Evolutionary conservation across 495 filamentous ascomycete species (phyloP).

Genomic region (Penicillium argentinense): DNA sequence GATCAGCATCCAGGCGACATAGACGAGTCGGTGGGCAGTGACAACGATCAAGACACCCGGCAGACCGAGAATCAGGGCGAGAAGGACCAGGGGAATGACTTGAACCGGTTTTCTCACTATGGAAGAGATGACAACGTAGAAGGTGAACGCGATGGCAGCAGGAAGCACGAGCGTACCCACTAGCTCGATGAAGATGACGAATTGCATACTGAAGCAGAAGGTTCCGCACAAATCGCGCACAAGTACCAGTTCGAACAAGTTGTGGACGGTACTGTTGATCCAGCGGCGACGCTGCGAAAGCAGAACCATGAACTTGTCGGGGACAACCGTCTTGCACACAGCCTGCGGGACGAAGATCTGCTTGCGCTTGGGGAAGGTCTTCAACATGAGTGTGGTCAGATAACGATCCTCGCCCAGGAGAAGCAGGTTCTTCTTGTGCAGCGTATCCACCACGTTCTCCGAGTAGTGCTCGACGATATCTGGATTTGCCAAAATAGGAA

Average conservation of each 20-base stretch:
- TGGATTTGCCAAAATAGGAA: constrained; percentile 96
- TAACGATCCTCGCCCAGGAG: constrained; percentile 97
- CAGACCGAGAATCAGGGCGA: constrained; percentile 89
- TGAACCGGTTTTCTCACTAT: constrained; percentile 82
- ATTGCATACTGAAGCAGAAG: constrained; percentile 99
- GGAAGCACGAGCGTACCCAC: constrained; percentile 93
- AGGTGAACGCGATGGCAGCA: constrained; percentile 93
- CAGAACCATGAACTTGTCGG: constrained; percentile 88
- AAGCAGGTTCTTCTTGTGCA: constrained; percentile 97
- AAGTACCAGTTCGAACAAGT: constrained; percentile 94
- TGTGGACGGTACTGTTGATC: constrained; percentile 99
- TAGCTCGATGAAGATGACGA: constrained; percentile 94
- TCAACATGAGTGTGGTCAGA: constrained; percentile 93
- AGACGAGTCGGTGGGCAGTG: constrained; percentile 92
- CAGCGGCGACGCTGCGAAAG: constrained; percentile 93
- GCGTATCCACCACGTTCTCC: constrained; percentile 97
- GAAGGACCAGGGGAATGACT: constrained; percentile 85
- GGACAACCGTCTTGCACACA: constrained; percentile 97
- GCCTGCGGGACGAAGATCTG: constrained; percentile 98
- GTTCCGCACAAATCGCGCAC: constrained; percentile 97
- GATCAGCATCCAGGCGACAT: constrained; percentile 95
- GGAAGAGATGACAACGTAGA: constrained; percentile 91
- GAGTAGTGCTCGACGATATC: constrained; percentile 99
- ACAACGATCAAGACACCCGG: constrained; percentile 91
- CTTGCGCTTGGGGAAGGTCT: constrained; percentile 98